Base-by-base conservation (phyloP, 495 filamentous ascomycete species). In the Parathielavia hyrcaniae region DNA sequence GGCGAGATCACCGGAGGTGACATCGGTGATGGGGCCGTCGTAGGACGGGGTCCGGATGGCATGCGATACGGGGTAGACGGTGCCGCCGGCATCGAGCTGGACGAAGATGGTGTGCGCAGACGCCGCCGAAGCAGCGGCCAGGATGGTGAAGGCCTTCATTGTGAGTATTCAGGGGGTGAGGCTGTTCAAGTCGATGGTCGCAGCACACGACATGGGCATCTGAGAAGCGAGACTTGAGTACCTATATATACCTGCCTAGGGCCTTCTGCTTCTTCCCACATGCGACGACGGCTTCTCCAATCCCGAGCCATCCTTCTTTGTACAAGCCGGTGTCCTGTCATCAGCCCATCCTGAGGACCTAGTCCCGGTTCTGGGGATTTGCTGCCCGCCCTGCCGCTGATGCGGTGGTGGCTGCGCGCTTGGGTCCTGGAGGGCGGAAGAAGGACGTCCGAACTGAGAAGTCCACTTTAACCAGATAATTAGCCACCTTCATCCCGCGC, bases 91-190 rank as follows among this genome's bases (percentile, higher is more conserved):
- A 8, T 70, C 70, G 16, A 83, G 71, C 56, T 81, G 75, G 44
- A 76, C 67, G 63, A 83, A 83, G 57, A 83, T 83, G 20, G 81
- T 81, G 63, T 83, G 81, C 0, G 73, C 77, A 16, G 71, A 71
- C 16, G 71, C 77, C 45, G 66, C 63, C n/a, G 70, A 61, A 16
- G 72, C 72, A 19, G 65, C 63, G 13, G 61, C 61, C 12, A 68
- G 61, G 55, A 69, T 63, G 35, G 59, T n/a, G 57, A 69, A 39
- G 41, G 32, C 50, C 51, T 69, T 68, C 67, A 69, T 69, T 7
- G 61, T 14, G 35, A 17, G 4, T 30, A 34, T 23, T 41, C 38
- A 16, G 16, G 38, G 41, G 38, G 44, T 10, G 34, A 23, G 32
- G 6, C 20, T 17, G 11, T 44, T 35, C 23, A 50, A 12, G 10